Evolutionary conservation across 169 alveolate species (phyloP).

Genomic region (Perkinsus marinus): DNA sequence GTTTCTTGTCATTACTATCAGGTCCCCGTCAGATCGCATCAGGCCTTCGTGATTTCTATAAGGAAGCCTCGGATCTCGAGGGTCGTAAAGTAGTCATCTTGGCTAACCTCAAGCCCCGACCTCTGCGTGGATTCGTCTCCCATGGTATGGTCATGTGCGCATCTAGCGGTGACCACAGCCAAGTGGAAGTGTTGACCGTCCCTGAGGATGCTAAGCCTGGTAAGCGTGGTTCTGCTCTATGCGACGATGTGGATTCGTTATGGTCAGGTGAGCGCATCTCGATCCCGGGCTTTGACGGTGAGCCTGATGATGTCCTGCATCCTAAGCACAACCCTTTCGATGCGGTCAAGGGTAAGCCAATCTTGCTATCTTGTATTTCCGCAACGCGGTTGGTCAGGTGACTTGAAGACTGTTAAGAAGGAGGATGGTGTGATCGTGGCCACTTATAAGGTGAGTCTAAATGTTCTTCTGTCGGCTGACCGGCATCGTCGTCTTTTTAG

Average conservation of each 20-base stretch:
- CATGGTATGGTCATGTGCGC: conserved; percentile 29
- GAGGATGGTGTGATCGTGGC: background rate
- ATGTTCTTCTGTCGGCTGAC: background rate
- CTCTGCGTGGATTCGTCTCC: conserved; percentile 28
- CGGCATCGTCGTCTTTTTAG: background rate
- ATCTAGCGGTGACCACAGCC: background rate
- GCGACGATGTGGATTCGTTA: background rate
- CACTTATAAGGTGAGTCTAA: background rate
- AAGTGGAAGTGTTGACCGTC: conserved; percentile 18
- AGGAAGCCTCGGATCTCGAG: conserved; percentile 9
- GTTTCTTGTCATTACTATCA: background rate
- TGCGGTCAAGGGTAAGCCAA: background rate
- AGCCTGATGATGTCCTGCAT: background rate
- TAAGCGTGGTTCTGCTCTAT: background rate
- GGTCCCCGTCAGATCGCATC: conserved; percentile 23
- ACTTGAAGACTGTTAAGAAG: background rate
- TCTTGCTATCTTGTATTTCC: background rate
- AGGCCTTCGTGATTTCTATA: conserved; percentile 21
- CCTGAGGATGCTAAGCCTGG: conserved; percentile 18
- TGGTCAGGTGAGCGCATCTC: background rate
- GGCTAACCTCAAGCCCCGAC: conserved; percentile 20
- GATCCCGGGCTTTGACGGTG: background rate
- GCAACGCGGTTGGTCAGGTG: background rate
- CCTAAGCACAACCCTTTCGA: background rate
- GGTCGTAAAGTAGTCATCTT: conserved; percentile 10